A percentile compares a stretch with the other conserved stretches of the same genome.
Evolutionary conservation across 2,329 filamentous ascomycete species (phyloP).

Genomic region (Xenosphaeropsis pyriputrescens): DNA sequence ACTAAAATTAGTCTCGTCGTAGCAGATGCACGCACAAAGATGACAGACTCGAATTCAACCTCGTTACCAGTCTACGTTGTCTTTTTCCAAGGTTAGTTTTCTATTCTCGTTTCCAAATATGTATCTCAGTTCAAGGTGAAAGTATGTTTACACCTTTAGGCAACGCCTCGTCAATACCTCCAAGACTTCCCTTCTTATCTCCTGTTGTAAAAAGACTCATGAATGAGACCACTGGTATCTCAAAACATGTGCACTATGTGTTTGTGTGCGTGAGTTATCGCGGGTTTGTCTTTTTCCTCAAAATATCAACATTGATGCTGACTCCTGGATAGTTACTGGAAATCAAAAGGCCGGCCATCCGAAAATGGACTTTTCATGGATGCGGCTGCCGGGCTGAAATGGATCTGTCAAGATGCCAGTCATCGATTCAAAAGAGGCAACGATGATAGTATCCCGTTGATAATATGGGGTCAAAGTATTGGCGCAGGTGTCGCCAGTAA

Average conservation of each 20-base stretch:
- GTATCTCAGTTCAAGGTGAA: too few relatives aligned
- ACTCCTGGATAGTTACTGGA: slow-evolving; percentile 64
- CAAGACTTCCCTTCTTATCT: slow-evolving; percentile 40
- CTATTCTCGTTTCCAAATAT: slow-evolving; percentile 3
- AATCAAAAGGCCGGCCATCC: slow-evolving; percentile 53
- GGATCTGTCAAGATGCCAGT: slow-evolving; percentile 26
- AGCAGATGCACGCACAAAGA: slow-evolving; percentile 7
- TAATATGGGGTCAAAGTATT: slow-evolving; percentile 69
- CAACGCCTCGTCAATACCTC: slow-evolving; percentile 43
- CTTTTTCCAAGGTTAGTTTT: slow-evolving; percentile 36
- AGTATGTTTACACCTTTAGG: slow-evolving; percentile 26
- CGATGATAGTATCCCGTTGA: slow-evolving; percentile 18
- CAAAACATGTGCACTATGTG: slow-evolving; percentile 23
- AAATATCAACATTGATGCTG: not conserved
- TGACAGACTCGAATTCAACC: not conserved
- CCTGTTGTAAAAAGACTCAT: slow-evolving; percentile 31
- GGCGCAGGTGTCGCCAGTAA: slow-evolving; percentile 58
- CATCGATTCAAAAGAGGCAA: slow-evolving; percentile 15
- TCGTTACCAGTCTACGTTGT: slow-evolving; percentile 31
- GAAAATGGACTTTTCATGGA: slow-evolving; percentile 58
- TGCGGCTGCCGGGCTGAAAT: slow-evolving; percentile 45
- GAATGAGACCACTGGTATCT: slow-evolving; percentile 12
- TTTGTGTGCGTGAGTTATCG: slow-evolving; percentile 38
- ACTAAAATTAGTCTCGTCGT: slow-evolving; percentile 48
- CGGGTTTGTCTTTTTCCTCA: slow-evolving; percentile 4